phyloP scores from a whole-genome alignment of 2,329 filamentous ascomycete genomes.

The Microdochium nivale region DNA sequence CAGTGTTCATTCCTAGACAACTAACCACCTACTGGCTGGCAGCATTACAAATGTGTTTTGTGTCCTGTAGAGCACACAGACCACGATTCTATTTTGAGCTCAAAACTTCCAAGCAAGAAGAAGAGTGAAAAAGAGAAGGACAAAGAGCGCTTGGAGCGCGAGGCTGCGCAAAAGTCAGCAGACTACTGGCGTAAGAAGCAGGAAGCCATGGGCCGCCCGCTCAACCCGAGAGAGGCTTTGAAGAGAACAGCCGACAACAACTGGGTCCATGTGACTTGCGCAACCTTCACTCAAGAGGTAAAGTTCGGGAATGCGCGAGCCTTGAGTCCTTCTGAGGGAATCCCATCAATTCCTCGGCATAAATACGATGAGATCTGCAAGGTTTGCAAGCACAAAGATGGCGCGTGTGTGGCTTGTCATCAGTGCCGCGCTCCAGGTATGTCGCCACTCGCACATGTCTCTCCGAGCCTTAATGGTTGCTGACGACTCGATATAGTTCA shows the following conservation, averaged over 20 bases:
- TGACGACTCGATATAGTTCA: conserved; percentile 48
- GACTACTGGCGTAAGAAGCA: conserved; percentile 80
- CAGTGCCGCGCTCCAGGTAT: conserved; percentile 52
- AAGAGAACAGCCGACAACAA: conserved; percentile 96
- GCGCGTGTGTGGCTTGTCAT: conserved; percentile 80
- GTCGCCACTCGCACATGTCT: conserved; percentile 6
- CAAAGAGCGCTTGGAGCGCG: conserved; percentile 77
- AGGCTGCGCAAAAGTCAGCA: conserved; percentile 69
- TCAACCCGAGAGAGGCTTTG: conserved; percentile 78
- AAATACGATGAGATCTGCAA: conserved; percentile 75
- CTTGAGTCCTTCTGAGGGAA: conserved; percentile 80
- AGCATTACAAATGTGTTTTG: conserved; percentile 87
- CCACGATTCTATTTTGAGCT: conserved; percentile 74
- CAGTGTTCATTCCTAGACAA: conserved; percentile 10
- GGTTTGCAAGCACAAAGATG: conserved; percentile 63
- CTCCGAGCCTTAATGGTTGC: conserved; percentile 23
- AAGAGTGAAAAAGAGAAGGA: conserved; percentile 81
- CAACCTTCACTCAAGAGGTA: conserved; percentile 84
- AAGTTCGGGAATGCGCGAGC: conserved; percentile 82
- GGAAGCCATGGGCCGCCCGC: conserved; percentile 72
- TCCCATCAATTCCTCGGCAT: conserved; percentile 67
- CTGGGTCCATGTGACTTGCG: conserved; percentile 94
- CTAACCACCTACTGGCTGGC: conserved; percentile 14
- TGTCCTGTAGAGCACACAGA: conserved; percentile 78
- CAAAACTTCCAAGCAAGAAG: conserved; percentile 80